Conservation (phyloP, 164 flowering plant genomes). For the Magnolia officinalis region DNA sequence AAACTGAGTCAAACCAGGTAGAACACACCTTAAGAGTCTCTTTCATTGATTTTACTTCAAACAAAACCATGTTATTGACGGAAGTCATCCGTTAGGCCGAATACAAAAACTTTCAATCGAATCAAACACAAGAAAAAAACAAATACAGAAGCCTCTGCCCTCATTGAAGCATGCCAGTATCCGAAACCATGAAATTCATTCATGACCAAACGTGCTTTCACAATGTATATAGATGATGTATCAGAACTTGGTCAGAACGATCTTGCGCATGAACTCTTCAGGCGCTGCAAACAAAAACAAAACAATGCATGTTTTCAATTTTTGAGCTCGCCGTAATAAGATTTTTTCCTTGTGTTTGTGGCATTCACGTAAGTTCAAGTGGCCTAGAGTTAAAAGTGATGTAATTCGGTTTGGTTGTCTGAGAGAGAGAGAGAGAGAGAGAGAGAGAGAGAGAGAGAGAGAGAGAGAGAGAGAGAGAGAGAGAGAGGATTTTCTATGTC, state of each 20-base stretch:
- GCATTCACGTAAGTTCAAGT: too few species aligned
- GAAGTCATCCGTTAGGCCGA: background rate
- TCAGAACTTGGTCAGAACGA: constrained; percentile 34
- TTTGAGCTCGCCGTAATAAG: background rate
- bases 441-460: background rate
- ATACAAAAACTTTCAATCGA: background rate
- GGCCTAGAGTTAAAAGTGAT: too few species aligned
- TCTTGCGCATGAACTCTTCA: constrained; percentile 42
- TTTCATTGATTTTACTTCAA: too few species aligned
- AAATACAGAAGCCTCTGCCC: too few species aligned
- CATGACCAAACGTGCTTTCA: background rate
- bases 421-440: background rate
- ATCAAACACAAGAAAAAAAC: background rate
- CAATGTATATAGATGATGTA: background rate
- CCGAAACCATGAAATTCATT: background rate
- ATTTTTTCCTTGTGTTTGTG: background rate
- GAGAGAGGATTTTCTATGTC: too few species aligned
- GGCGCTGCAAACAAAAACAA: constrained; percentile 33
- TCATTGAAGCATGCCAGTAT: background rate
- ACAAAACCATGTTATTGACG: background rate
- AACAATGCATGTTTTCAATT: background rate
- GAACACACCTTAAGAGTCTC: too few species aligned
- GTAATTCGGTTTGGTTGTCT: too few species aligned
- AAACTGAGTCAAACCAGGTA: too few species aligned
- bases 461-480: too few species aligned